Evolutionary conservation across 768 basidiomycete species (phyloP), one percentile per base, ranked within the genome.

Genomic region (Rhizopogon vesiculosus): DNA sequence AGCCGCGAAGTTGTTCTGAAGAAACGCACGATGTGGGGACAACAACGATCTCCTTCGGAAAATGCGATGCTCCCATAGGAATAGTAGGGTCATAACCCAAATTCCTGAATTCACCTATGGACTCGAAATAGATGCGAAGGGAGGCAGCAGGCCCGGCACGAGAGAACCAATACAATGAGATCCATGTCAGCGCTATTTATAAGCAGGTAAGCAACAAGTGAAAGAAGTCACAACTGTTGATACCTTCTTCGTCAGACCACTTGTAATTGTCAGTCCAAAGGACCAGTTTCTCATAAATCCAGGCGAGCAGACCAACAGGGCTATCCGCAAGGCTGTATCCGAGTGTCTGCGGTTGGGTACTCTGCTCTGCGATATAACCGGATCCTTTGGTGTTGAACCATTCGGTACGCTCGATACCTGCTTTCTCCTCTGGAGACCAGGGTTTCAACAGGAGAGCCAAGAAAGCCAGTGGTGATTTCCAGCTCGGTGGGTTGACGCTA

Each of bases 51-150:
- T 85, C 83, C 45, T 75, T 75, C 1, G 82, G 82, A 60, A 85
- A 85, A 55, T 67, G 69, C 3, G 81, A 82, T 25, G 74, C 56
- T 0, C 83, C 82, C 48, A 76, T 59, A 1, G 31, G 31, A 31
- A 31, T 31, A 31, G 31, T 31, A 9, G 31, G 31, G 31, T 9
- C 31, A 31, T 9, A 81, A 82, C 31, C 31, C 9, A 31, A 31
- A 42, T 81, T 73, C n/a, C 42, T 64, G 0, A 10, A 10, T 1
- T 1, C 2, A 0, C 25, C 25, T 4, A 25, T 39, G 15, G 19
- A 59, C 60, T 86, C 85, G 61, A 78, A 84, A 64, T 86, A 86
- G 19, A 84, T 84, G 16, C 83, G 72, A 7, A 79, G 18, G 82
- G 12, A 9, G 31, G 31, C 31, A 31, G 31, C 31, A 31, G 31